Conservation (phyloP, 2,329 filamentous ascomycete species). For the Rachicladosporium sp. region DNA sequence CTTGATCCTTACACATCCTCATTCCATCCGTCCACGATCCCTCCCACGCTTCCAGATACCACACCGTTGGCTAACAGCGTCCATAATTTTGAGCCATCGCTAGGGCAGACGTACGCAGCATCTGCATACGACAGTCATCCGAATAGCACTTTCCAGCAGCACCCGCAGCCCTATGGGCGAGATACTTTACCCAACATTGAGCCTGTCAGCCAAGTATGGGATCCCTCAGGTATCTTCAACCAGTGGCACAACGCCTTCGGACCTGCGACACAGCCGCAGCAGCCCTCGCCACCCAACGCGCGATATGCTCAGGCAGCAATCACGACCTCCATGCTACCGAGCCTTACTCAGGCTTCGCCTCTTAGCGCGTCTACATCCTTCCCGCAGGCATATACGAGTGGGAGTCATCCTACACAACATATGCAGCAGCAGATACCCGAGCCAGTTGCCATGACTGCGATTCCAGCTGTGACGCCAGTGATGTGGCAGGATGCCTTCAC, state of each 20-base stretch:
- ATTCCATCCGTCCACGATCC: too few relatives aligned
- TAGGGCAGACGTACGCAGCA: too few relatives aligned
- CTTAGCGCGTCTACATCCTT: neutral
- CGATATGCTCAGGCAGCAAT: constrained; percentile 11
- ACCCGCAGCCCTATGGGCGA: too few relatives aligned
- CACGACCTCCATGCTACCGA: constrained; percentile 21
- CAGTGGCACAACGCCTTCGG: constrained; percentile 94
- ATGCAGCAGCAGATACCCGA: neutral
- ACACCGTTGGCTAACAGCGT: too few relatives aligned
- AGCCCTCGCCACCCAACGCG: constrained; percentile 29
- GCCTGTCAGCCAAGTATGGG: constrained; percentile 19
- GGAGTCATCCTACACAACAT: neutral
- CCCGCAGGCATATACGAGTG: constrained; percentile 12
- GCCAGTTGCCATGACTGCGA: neutral
- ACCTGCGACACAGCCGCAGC: constrained; percentile 35
- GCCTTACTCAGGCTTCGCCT: neutral
- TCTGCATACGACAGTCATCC: too few relatives aligned
- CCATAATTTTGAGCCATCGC: too few relatives aligned
- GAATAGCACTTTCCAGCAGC: too few relatives aligned
- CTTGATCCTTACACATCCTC: too few relatives aligned
- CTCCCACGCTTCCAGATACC: too few relatives aligned
- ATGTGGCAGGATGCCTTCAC: constrained; percentile 41
- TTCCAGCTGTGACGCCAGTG: constrained; percentile 32
- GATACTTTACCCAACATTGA: constrained; percentile 21
- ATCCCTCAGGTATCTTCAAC: constrained; percentile 38